Evolutionary conservation across 805 yeast species (phyloP).

Genomic region (Saccharomycopsis lassenensis): DNA sequence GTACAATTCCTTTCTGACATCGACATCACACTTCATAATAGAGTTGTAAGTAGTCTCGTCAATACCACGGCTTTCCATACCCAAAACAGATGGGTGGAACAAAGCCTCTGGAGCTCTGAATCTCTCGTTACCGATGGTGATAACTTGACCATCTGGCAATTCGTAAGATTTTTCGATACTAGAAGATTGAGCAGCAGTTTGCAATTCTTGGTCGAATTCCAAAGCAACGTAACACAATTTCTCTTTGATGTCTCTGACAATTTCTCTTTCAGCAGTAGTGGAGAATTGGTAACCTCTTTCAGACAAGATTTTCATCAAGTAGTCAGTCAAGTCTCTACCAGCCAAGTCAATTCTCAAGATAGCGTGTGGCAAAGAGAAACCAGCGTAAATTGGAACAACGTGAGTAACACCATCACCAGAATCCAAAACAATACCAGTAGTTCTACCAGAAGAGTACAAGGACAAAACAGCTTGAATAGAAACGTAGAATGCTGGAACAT

Average conservation of each 20-base stretch:
- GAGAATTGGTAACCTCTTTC: conserved; percentile 99
- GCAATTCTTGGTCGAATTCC: conserved; percentile 99
- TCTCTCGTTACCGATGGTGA: conserved; percentile 99
- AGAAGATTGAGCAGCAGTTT: conserved; percentile 96
- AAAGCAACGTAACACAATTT: conserved; percentile 98
- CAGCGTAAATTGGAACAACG: conserved; percentile 99
- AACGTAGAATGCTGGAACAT: conserved; percentile 98
- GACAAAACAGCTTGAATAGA: conserved; percentile 98
- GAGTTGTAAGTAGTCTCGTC: conserved; percentile 95
- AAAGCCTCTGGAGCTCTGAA: conserved; percentile 99
- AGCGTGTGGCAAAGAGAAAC: conserved; percentile 99
- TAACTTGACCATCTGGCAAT: conserved; percentile 99
- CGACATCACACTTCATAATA: conserved; percentile 97
- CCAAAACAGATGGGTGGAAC: conserved; percentile 70
- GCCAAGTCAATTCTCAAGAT: conserved; percentile 98
- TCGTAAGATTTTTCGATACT: conserved; percentile 98
- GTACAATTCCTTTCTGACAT: conserved; percentile 97
- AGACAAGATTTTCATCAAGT: conserved; percentile 95
- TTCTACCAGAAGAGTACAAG: conserved; percentile 98
- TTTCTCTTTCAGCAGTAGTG: conserved; percentile 89
- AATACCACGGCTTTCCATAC: conserved; percentile 94
- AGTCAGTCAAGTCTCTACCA: conserved; percentile 98
- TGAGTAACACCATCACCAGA: conserved; percentile 99
- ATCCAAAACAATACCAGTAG: conserved; percentile 98
- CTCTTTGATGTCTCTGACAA: conserved; percentile 85